A percentile compares a stretch with the other conserved stretches of the same genome.
Evolutionary conservation across 345 rosid species (phyloP).

Genomic region (Eutrema yunnanense): DNA sequence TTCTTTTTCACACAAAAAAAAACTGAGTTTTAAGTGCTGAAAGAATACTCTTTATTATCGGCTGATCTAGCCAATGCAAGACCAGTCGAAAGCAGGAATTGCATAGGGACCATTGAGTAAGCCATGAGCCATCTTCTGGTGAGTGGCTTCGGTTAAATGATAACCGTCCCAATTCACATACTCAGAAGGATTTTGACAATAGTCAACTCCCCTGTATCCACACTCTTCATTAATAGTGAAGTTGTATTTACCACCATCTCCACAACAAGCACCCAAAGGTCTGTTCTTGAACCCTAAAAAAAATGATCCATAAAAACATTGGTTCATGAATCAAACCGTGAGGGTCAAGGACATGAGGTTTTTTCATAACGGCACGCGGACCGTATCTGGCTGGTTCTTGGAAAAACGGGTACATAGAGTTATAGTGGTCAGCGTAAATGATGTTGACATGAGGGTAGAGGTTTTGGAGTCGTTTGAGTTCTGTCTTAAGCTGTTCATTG

Average conservation of each 20-base stretch:
- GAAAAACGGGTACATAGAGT: conserved; percentile 15
- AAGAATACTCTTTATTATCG: neutral
- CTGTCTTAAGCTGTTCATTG: conserved; percentile 32
- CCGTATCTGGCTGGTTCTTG: conserved; percentile 38
- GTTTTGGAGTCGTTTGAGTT: conserved; percentile 10
- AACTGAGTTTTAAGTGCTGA: neutral
- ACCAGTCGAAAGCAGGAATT: conserved; percentile 20
- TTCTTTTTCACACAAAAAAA: no score
- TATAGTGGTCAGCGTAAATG: conserved; percentile 38
- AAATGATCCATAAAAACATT: neutral
- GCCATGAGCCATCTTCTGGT: conserved; percentile 12
- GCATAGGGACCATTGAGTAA: conserved; percentile 24
- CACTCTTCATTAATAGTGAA: conserved; percentile 15
- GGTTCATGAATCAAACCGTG: neutral
- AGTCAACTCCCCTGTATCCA: conserved; percentile 14
- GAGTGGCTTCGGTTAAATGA: conserved; percentile 29
- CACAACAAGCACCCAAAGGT: conserved; percentile 39
- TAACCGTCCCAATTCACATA: conserved; percentile 46
- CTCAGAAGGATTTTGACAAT: conserved; percentile 32
- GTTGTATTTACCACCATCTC: conserved; percentile 40
- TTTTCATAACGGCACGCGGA: neutral
- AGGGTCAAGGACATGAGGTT: neutral
- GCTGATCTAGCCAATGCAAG: conserved; percentile 3
- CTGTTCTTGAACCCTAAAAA: conserved; percentile 27
- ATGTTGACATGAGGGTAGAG: conserved; percentile 34